These are phyloP conservation scores for Rhizopogon vulgaris DNA, from an alignment of 768 basidiomycete species.

Conservation along the genomic window DNA sequence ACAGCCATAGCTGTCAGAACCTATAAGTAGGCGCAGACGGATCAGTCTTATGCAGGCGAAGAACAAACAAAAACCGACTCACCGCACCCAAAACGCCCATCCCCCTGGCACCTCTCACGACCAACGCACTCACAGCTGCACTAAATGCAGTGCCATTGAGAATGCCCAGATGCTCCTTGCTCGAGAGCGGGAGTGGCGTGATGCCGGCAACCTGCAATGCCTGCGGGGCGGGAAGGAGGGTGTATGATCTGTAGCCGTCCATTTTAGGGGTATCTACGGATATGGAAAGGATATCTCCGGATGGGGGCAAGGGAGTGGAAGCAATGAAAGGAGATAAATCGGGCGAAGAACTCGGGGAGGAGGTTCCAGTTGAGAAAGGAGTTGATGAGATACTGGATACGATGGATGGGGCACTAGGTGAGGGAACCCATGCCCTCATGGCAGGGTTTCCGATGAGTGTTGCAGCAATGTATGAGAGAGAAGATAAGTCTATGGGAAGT, in stretches of 20 bases:
- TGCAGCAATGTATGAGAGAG: constrained; percentile 80
- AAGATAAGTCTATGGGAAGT: constrained; percentile 52
- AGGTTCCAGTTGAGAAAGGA: not conserved
- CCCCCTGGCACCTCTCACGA: constrained; percentile 65
- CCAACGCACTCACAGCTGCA: constrained; percentile 70
- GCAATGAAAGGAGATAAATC: constrained; percentile 20
- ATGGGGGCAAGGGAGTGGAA: constrained; percentile 37
- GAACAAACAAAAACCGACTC: constrained; percentile 1
- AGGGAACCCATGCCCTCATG: constrained; percentile 62
- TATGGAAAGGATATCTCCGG: constrained; percentile 34
- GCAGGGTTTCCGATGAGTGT: constrained; percentile 75
- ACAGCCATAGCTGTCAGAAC: constrained; percentile 79
- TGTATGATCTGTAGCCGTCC: not conserved
- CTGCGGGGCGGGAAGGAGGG: constrained; percentile 21
- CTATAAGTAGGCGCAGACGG: constrained; percentile 25
- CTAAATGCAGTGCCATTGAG: constrained; percentile 86
- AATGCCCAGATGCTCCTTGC: constrained; percentile 77
- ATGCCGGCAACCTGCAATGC: constrained; percentile 59
- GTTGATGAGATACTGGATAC: not conserved
- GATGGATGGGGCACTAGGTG: constrained; percentile 3
- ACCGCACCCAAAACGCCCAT: constrained; percentile 49
- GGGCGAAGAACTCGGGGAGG: not conserved
- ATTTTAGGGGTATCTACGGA: not conserved
- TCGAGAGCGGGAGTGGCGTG: constrained; percentile 57
- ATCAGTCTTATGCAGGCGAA: not conserved